Evolutionary conservation across 352 stramenopile species (phyloP), one percentile per base, ranked within the genome.

Genomic region (Phytophthora niederhauseri): DNA sequence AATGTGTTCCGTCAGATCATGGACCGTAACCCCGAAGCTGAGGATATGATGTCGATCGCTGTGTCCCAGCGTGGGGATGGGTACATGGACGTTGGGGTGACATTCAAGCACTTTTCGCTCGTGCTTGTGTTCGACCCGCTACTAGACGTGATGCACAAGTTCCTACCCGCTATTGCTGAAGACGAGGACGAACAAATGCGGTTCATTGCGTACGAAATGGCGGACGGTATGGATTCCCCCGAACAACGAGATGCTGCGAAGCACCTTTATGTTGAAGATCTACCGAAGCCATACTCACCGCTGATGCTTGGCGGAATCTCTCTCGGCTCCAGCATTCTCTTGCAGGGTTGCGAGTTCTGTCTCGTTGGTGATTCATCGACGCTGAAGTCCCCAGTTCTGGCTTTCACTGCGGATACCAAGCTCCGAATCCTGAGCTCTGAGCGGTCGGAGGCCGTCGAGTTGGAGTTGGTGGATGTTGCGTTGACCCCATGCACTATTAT

Each of bases 1-100:
- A 97, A 95, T 54, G 85, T 90, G 5, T 96, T 95, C 61, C 64
- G 63, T 30, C 87, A 89, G 49, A 69, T 97, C 20, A 60, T 97
- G 61, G 89, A 93, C 45, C 82, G 87, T 19, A 95, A 95, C 61
- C 80, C 77, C 14, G 85, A 84, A 50, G 82, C 78, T 36, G 57
- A 78, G 19, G 52, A 78, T 22, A 85, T 95, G 72, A 57, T 97
- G 59, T 43, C 69, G 12, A 51, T 95, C 57, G 69, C 72, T 19
- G 41, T 93, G 22, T 72, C 70, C 0, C 76, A 93, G 52, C 69
- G 77, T 2, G 80, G 79, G 41, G 82, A 80, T 24, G 77, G 77
- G 14, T 78, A 92, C 55, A 76, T 88, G 53, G 77, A 91, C 61
- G 30, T 93, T n/a, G 65, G 68, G 3, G 28, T 92, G 15, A 74